Evolutionary conservation across 106 monocot species (phyloP), one percentile per base, ranked within the genome.

Genomic region (Cymbidium sinense): DNA sequence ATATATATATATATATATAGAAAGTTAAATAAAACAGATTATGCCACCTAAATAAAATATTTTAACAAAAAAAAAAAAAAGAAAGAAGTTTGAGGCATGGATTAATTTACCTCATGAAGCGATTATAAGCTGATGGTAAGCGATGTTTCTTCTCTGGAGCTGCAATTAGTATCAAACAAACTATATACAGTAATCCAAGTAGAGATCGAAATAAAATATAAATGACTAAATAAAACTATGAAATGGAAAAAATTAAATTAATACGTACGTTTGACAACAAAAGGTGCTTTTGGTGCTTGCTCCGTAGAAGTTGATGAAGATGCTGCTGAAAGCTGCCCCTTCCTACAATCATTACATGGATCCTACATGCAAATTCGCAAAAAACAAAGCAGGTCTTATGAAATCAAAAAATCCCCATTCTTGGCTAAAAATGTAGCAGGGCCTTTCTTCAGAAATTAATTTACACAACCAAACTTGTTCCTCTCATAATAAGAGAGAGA

Each of bases 61-160:
- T 61, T 61, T 61, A 61, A 61, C 15, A 3, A 37, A 37, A 37
- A 37, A 37, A 37, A 3, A 37, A 37, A 37, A 37, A 37, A 37
- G 2, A 37, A 37, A 37, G 6, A 47, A 47, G 12, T 47, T 10
- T n/a, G 20, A 58, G n/a, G 3, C 23, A 21, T n/a, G 55, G 58
- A n/a, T 58, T 58, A 58, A 58, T 58, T 85, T 88, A 93, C 96
- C 86, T 96, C 96, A 96, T 96, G 86, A 96, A 96, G 19, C 91
- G 91, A 69, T 96, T 96, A 78, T 96, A 96, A 44, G 96, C 96
- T 21, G 96, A 96, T 39, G 96, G 96, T 81, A 96, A 85, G 25
- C 96, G 80, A 75, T 96, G 96, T 65, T 96, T 96, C 89, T 93
- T 93, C 83, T 96, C 96, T 0, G 93, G 96, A 41, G 96, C 96